A percentile compares a stretch with the other conserved stretches of the same genome.
Conservation (phyloP, 1,284 basidiomycete genomes). For the Ustilago vetiveriae region DNA sequence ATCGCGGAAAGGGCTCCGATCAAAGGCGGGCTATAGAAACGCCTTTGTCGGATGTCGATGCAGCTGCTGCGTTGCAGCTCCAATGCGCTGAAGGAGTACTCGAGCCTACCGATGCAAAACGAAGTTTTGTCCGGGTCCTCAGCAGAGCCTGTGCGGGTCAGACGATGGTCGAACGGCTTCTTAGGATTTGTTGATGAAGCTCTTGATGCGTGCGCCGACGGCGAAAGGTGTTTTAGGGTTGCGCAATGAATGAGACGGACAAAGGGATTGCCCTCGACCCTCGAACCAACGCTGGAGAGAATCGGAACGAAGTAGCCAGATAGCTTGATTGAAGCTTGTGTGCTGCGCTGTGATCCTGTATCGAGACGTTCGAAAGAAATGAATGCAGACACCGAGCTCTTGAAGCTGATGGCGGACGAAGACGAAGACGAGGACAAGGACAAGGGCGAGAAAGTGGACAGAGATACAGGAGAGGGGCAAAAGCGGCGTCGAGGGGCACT, state of each 20-base stretch:
- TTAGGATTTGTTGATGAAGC: too few relatives aligned
- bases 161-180: neutral
- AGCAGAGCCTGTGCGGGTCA: neutral
- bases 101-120: neutral
- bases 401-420: neutral
- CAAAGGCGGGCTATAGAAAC: neutral
- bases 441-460: neutral
- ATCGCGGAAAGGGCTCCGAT: neutral
- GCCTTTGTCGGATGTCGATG: neutral
- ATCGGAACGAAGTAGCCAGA: neutral
- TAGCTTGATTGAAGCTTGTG: neutral
- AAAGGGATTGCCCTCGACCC: conserved; percentile 9
- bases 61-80: neutral
- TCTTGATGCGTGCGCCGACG: too few relatives aligned
- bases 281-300: neutral
- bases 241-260: too few relatives aligned
- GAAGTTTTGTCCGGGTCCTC: neutral
- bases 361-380: too few relatives aligned
- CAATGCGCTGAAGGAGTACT: neutral
- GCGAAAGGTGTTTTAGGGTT: too few relatives aligned
- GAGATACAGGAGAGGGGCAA: too few relatives aligned
- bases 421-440: neutral
- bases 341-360: conserved; percentile 1
- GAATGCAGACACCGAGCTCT: neutral
- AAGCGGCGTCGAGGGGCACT: too few relatives aligned